Evolutionary conservation across 108 stramenopile genomes (phyloP).

Genomic region (Skeletonema tropicum): DNA sequence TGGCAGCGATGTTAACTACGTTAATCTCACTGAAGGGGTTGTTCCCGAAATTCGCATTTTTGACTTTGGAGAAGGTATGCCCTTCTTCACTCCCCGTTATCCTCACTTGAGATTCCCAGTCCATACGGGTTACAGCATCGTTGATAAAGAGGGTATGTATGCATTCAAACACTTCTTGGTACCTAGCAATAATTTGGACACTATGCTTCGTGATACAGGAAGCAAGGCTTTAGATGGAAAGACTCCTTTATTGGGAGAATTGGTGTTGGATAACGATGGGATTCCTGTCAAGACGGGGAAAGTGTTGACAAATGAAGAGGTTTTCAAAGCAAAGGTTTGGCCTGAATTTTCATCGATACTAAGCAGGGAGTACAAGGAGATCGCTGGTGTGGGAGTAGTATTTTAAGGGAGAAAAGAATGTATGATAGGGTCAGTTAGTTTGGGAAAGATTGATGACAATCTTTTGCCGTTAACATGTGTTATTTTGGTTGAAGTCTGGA

Average conservation of each 20-base stretch:
- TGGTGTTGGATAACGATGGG: constrained; percentile 64
- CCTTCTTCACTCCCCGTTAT: constrained; percentile 86
- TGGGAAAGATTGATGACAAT: not conserved
- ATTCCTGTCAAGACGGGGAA: constrained; percentile 72
- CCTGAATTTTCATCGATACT: constrained; percentile 71
- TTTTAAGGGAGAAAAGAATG: constrained; percentile 50
- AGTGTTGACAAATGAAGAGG: constrained; percentile 78
- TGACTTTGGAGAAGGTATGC: constrained; percentile 78
- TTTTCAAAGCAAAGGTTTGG: constrained; percentile 65
- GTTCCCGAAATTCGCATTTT: constrained; percentile 84
- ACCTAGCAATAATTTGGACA: constrained; percentile 62
- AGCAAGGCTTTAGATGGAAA: constrained; percentile 54
- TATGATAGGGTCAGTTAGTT: not conserved
- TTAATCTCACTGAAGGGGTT: constrained; percentile 67
- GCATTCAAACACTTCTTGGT: constrained; percentile 75
- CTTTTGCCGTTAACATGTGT: not conserved
- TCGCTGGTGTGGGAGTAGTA: constrained; percentile 83
- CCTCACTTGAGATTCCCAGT: constrained; percentile 84
- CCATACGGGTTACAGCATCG: constrained; percentile 88
- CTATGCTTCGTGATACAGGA: constrained; percentile 48
- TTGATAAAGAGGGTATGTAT: constrained; percentile 80
- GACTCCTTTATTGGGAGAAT: constrained; percentile 79
- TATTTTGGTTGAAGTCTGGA: not conserved
- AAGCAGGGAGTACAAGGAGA: constrained; percentile 80
- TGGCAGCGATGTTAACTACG: constrained; percentile 82